Conservation (phyloP, 2,329 filamentous ascomycete species). For the Macrophomina tecta region DNA sequence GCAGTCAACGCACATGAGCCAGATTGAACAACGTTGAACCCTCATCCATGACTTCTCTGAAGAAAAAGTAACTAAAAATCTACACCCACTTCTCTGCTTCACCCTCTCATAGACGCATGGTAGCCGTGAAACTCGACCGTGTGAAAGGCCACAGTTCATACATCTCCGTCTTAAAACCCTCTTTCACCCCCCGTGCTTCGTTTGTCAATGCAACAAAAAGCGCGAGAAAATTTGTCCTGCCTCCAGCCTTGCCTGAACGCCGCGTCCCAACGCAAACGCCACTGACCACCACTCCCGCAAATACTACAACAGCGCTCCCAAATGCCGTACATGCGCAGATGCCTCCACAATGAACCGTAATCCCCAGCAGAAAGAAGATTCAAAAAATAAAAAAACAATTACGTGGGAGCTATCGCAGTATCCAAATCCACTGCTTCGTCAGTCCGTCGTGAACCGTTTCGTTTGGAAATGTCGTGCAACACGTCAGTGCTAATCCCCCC, state of each 20-base stretch:
- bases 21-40: neutral
- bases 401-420: constrained; percentile 22
- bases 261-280: constrained; percentile 17
- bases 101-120: constrained; percentile 14
- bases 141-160: neutral
- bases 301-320: constrained; percentile 27
- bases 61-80: constrained; percentile 2
- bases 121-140: constrained; percentile 1
- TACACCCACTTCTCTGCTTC: constrained; percentile 6
- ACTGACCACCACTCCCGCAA: neutral
- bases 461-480: constrained; percentile 12
- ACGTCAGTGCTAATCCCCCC: neutral
- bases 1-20: neutral
- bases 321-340: constrained; percentile 25
- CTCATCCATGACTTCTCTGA: neutral
- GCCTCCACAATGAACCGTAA: constrained; percentile 3
- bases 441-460: constrained; percentile 7
- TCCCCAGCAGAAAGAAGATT: constrained; percentile 12
- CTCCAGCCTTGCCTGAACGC: constrained; percentile 6
- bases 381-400: constrained; percentile 26
- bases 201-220: neutral
- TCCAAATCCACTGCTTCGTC: constrained; percentile 21
- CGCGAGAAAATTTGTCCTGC: neutral
- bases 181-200: neutral
- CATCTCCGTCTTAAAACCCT: too few species aligned